These are phyloP conservation scores for Daldinia sp. DNA, from an alignment of 2,329 filamentous ascomycete genomes.

Conservation along the genomic window DNA sequence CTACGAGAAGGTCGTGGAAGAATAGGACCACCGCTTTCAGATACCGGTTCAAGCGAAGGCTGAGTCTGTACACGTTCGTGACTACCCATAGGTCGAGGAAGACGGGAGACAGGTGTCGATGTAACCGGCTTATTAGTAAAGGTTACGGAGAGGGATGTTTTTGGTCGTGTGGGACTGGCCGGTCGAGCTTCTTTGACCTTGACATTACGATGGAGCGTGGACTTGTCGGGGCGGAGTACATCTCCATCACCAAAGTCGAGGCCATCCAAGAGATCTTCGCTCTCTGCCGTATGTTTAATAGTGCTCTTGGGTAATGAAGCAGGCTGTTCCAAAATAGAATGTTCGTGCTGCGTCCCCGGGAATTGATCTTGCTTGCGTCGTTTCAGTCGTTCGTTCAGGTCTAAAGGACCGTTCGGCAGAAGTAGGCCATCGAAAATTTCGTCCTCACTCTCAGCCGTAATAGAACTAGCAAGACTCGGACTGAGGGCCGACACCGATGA, in stretches of 20 bases:
- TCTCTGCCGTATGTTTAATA: constrained; percentile 58
- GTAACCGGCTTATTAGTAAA: constrained; percentile 83
- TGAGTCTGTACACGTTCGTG: constrained; percentile 76
- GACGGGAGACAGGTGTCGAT: constrained; percentile 69
- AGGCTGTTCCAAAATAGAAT: constrained; percentile 54
- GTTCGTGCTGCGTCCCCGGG: constrained; percentile 57
- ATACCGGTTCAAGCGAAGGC: constrained; percentile 89
- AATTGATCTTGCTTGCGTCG: constrained; percentile 74
- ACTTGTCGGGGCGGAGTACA: constrained; percentile 82
- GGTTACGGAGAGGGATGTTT: constrained; percentile 85
- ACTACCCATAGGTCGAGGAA: constrained; percentile 78
- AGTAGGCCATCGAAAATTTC: constrained; percentile 92
- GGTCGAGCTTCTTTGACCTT: constrained; percentile 81
- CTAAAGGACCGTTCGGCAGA: constrained; percentile 83
- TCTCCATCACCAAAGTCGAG: constrained; percentile 89
- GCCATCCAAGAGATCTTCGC: constrained; percentile 86
- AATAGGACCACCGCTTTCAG: constrained; percentile 84
- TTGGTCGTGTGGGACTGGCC: constrained; percentile 76
- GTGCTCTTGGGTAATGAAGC: constrained; percentile 44
- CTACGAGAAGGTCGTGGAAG: constrained; percentile 66
- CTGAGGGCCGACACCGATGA: constrained; percentile 91
- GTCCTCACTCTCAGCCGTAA: constrained; percentile 93
- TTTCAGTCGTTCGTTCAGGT: constrained; percentile 83
- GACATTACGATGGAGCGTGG: constrained; percentile 90
- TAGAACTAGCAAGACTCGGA: constrained; percentile 90